phyloP scores from a whole-genome alignment of 2,329 filamentous ascomycete species.

The Monosporascus ibericus region DNA sequence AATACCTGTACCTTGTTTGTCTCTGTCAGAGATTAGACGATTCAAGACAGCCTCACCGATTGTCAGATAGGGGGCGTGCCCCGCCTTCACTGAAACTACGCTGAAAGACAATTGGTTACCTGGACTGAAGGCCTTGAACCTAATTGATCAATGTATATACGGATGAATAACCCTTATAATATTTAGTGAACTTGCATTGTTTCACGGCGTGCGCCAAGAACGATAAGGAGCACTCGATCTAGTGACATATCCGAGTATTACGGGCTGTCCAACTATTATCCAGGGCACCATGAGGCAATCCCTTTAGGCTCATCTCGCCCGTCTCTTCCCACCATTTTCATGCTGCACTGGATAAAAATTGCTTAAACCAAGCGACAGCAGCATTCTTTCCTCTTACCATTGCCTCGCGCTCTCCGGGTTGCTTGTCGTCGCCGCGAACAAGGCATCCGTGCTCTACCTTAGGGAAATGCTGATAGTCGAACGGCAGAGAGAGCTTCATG shows the following conservation, averaged over 20 bases:
- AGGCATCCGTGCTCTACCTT: constrained; percentile 41
- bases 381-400: constrained; percentile 42
- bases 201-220: neutral
- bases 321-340: neutral
- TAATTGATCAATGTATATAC: neutral
- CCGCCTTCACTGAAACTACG: no score
- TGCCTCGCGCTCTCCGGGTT: constrained; percentile 34
- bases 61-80: no score
- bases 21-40: neutral
- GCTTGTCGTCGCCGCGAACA: constrained; percentile 33
- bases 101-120: no score
- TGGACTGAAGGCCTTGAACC: no score
- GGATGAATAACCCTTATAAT: neutral
- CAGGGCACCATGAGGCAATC: no score
- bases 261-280: neutral
- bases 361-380: constrained; percentile 38
- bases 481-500: constrained; percentile 30
- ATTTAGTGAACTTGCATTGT: neutral
- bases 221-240: neutral
- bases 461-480: constrained; percentile 46
- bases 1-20: neutral
- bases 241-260: neutral
- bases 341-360: constrained; percentile 10
- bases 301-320: neutral
- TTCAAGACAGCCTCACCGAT: neutral